Base-by-base conservation (phyloP, 306 rosid genomes). In the Prinsepia uniflora region DNA sequence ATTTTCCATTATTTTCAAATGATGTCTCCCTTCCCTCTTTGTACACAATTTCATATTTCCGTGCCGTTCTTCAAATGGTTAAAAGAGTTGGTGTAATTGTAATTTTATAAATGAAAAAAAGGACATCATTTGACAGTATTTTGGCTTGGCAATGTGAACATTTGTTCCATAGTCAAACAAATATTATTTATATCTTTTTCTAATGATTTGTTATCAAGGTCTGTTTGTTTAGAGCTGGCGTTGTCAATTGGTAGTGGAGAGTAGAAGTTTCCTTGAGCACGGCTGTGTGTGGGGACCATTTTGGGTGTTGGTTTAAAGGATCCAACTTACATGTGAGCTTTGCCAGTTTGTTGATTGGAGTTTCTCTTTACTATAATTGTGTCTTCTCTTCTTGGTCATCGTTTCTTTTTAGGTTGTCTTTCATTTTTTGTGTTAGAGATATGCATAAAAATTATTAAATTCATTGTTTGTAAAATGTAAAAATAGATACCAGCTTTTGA, bases 211-310 rank as follows among this genome's bases (percentile, higher is more conserved):
- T 22, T 52, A 42, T 50, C 20, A 48, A 48, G 30, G 3, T 52
- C 50, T 48, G 76, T 5, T 17, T 18, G 54, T 58, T 67, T 67
- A 15, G 70, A 63, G 48, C 20, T 6, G 30, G 69, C 44, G 43
- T 63, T 40, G 42, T 22, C 39, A 40, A 63, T 58, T 13, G 65
- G 52, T 70, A 48, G 72, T 75, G 72, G 43, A 30, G 61, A 1
- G 36, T 30, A 30, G 36, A 30, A 30, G 36, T 6, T 30, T 30
- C 48, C 40, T 49, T 67, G 34, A 49, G 56, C 58, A 44, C 66
- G 66, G 72, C 65, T 55, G 69, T 79, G 76, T 62, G 78, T 75
- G 50, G 80, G 74, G 82, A 63, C 62, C 34, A 54, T 58, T 78
- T 79, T 20, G 78, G 65, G 67, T 63, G 72, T 67, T 75, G 72